Percentiles rank a stretch among this genome's conserved stretches.
Evolutionary conservation across 805 yeast species (phyloP).

Genomic region (Sugiyamaella valdiviana): DNA sequence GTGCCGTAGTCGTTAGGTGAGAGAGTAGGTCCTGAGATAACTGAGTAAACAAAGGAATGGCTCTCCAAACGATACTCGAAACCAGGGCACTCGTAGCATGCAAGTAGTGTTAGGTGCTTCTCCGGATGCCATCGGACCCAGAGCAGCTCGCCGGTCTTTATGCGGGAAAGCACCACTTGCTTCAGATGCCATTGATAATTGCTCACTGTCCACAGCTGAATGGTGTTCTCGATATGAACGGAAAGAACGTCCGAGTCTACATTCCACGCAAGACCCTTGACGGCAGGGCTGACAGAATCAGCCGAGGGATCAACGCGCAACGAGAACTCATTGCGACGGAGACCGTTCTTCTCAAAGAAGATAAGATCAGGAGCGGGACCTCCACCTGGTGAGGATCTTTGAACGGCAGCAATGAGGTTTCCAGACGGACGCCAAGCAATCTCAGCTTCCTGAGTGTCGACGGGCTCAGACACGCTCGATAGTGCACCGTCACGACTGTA

Average conservation of each 20-base stretch:
- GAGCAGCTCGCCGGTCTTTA: conserved; percentile 37
- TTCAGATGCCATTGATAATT: conserved; percentile 96
- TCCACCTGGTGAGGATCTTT: conserved; percentile 37
- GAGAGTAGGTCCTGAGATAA: conserved; percentile 60
- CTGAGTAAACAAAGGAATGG: conserved; percentile 59
- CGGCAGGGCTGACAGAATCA: conserved; percentile 21
- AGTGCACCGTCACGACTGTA: conserved; percentile 69
- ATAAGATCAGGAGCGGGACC: conserved; percentile 40
- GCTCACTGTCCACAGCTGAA: conserved; percentile 87
- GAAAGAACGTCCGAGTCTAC: conserved; percentile 73
- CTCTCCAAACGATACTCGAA: conserved; percentile 41
- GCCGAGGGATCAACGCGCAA: conserved; percentile 53
- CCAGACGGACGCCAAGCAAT: conserved; percentile 92
- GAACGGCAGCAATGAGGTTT: conserved; percentile 74
- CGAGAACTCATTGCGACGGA: conserved; percentile 80
- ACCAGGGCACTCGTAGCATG: conserved; percentile 36
- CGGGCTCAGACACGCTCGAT: conserved; percentile 83
- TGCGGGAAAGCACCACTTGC: conserved; percentile 51
- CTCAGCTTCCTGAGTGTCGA: conserved; percentile 67
- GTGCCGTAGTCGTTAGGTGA: conserved; percentile 72
- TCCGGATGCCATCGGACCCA: conserved; percentile 77
- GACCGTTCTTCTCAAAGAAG: conserved; percentile 89
- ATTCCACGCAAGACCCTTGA: conserved; percentile 68
- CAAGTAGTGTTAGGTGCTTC: conserved; percentile 67
- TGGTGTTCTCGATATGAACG: conserved; percentile 49